These are phyloP conservation scores for Leccinum arenicola DNA, from an alignment of 768 basidiomycete genomes.

Conservation along the genomic window DNA sequence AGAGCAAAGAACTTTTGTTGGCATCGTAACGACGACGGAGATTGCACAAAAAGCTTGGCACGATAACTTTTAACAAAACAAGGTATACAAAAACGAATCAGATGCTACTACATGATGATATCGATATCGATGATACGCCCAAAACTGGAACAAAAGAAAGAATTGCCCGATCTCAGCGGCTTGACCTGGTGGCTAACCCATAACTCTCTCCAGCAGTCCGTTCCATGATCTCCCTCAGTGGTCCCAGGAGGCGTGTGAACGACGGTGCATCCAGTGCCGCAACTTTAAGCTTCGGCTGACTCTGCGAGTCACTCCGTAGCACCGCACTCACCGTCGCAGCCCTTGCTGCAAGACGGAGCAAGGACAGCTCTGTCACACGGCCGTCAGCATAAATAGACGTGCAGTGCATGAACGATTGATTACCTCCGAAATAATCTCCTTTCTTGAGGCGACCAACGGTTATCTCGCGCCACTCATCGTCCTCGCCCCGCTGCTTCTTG, in stretches of 20 bases:
- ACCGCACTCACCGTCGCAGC: conserved; percentile 95
- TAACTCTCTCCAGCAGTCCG: conserved; percentile 81
- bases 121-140: background rate
- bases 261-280: conserved; percentile 91
- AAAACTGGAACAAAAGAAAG: background rate
- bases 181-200: conserved; percentile 34
- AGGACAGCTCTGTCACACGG: conserved; percentile 69
- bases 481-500: conserved; percentile 61
- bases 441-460: conserved; percentile 75
- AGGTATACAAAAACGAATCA: conserved; percentile 4
- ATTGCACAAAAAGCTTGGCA: background rate
- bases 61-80: conserved; percentile 2
- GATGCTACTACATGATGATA: conserved; percentile 7
- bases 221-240: conserved; percentile 90
- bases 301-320: conserved; percentile 36
- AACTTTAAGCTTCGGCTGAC: conserved; percentile 75
- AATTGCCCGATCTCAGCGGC: conserved; percentile 26
- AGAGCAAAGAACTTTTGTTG: conserved; percentile 14
- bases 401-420: background rate
- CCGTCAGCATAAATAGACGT: conserved; percentile 5
- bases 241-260: conserved; percentile 91
- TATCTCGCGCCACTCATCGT: conserved; percentile 59
- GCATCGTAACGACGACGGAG: conserved; percentile 28
- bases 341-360: conserved; percentile 84
- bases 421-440: conserved; percentile 98